A percentile compares a stretch with the other conserved stretches of the same genome.
Conservation (phyloP, 2,329 filamentous ascomycete genomes). For the Epichloe hybrida region DNA sequence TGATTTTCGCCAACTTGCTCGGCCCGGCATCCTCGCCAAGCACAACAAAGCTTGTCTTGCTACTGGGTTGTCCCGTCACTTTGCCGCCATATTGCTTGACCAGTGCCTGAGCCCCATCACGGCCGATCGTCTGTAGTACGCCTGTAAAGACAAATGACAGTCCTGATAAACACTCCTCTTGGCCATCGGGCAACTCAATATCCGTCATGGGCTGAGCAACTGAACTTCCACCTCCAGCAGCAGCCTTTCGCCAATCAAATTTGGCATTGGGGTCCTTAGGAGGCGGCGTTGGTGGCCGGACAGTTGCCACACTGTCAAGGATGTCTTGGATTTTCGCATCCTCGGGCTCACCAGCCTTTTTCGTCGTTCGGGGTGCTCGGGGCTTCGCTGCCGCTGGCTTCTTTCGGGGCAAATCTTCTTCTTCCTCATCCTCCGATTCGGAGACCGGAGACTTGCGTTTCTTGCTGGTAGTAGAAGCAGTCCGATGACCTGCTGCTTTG, state of each 20-base stretch:
- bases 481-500: constrained; percentile 17
- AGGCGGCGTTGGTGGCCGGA: constrained; percentile 74
- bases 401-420: constrained; percentile 42
- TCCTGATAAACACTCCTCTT: constrained; percentile 79
- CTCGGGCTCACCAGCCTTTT: constrained; percentile 54
- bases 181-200: constrained; percentile 65
- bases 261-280: constrained; percentile 56
- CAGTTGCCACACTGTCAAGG: constrained; percentile 71
- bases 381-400: constrained; percentile 44
- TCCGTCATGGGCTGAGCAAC: constrained; percentile 47
- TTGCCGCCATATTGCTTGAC: constrained; percentile 94
- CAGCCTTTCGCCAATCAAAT: constrained; percentile 62
- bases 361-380: constrained; percentile 42
- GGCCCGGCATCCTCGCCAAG: constrained; percentile 85
- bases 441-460: constrained; percentile 46
- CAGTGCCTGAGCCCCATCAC: constrained; percentile 72
- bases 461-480: constrained; percentile 23
- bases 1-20: constrained; percentile 81
- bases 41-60: constrained; percentile 88
- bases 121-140: constrained; percentile 62
- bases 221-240: constrained; percentile 43
- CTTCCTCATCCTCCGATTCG: constrained; percentile 44
- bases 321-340: constrained; percentile 65
- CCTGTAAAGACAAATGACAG: constrained; percentile 94
- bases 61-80: constrained; percentile 70